Evolutionary conservation across 2,329 filamentous ascomycete species (phyloP).

Genomic region (Aspergillus sp.): DNA sequence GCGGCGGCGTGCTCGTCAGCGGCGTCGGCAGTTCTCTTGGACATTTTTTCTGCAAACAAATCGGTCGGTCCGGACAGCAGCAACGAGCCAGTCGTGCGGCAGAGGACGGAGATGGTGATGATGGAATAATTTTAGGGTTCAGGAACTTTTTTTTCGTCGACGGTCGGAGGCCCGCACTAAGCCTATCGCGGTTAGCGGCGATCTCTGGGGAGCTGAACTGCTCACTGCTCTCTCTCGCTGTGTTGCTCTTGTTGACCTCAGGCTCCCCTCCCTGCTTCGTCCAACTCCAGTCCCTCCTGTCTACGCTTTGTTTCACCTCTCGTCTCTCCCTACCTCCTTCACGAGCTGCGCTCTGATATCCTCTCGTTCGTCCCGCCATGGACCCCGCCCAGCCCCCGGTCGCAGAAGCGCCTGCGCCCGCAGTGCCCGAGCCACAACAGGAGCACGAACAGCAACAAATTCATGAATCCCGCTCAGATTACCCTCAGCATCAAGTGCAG

Average conservation of each 20-base stretch:
- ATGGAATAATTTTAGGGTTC: conserved; percentile 15
- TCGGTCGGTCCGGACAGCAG: conserved; percentile 1
- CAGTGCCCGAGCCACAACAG: conserved; percentile 2
- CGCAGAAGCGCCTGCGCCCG: conserved; percentile 20
- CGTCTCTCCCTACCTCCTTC: neutral
- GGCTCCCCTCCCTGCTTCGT: neutral
- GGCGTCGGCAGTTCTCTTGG: conserved; percentile 59
- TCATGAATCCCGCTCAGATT: neutral
- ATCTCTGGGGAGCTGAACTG: conserved; percentile 28
- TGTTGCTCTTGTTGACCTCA: conserved; percentile 17
- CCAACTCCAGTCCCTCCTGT: conserved; percentile 12
- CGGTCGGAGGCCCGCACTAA: conserved; percentile 26
- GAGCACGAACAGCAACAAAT: neutral
- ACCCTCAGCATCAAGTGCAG: neutral
- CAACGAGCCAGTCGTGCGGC: conserved; percentile 24
- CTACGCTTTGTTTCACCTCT: neutral
- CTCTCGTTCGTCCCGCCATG: neutral
- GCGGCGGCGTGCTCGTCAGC: conserved; percentile 51
- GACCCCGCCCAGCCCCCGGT: conserved; percentile 20
- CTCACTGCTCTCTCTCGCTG: too few species aligned
- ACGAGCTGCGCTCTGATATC: conserved; percentile 4
- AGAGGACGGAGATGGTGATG: conserved; percentile 16
- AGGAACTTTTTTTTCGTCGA: conserved; percentile 33
- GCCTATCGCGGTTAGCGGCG: conserved; percentile 36
- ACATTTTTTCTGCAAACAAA: conserved; percentile 48